Base-by-base conservation (phyloP, 2,329 filamentous ascomycete genomes). In the Aureobasidium lini region DNA sequence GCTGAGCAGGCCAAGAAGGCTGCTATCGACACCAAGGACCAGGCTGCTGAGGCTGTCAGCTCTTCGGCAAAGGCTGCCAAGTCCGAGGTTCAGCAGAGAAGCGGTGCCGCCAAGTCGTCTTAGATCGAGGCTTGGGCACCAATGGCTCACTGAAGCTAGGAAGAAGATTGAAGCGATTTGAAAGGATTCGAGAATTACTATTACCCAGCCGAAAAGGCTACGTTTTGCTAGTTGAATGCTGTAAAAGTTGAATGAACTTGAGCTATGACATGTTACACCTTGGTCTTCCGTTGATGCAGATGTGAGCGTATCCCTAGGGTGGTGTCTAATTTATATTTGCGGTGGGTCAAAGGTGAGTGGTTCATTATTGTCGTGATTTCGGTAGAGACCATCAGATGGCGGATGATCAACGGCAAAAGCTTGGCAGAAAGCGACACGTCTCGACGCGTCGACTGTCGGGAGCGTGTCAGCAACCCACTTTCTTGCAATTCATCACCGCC, bases 1-100 rank as follows among this genome's bases (percentile, higher is more conserved):
- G 85, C 88, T n/a, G 79, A 87, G 69, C 83, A 87, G 72, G 84
- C 82, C 70, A 90, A 95, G 85, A 85, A 88, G 76, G 81, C 83
- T 56, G 88, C 85, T 15, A 72, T 74, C 53, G 76, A 81, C 66
- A 76, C 76, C 62, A 85, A 90, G 82, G 84, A 83, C 67, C 87
- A 93, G 80, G 85, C 84, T 54, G 85, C 85, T 68, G 86, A 82
- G 68, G 81, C 81, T 57, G 78, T 81, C 61, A 77, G 79, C 62
- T 81, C 79, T 60, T 81, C 81, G 53, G 77, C 89, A 47, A 87
- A 86, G 67, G 91, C 94, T 80, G 87, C 84, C 66, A 90, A 95
- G 84, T 76, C 79, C 57, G 83, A 84, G 69, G 77, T 80, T 57
- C 84, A 82, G 74, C 86, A 86, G 81, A 77, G 83, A 66, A 78